Base-by-base conservation (phyloP, 345 rosid genomes). In the Citrus australasica region DNA sequence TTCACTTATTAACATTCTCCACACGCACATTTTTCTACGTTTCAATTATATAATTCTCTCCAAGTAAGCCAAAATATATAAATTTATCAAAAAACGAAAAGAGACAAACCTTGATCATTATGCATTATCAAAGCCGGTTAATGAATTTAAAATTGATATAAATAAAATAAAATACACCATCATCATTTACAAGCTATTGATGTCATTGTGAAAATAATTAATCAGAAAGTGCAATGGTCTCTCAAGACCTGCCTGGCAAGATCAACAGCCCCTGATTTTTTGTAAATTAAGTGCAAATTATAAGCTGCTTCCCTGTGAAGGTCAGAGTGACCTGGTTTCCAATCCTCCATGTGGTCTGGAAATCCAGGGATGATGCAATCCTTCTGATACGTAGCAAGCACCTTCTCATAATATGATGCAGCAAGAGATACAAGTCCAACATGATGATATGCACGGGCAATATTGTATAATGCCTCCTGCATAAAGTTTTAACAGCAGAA, bases 171-270 rank as follows among this genome's bases (percentile, higher is more conserved):
- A 46, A 11, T 46, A 46, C 51, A 13, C 2, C 25, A 25, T 4
- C 10, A 24, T 46, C 16, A 4, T 5, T 46, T 10, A 27, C 73
- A 27, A 69, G 1, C 58, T 9, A 22, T 9, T 38, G 17, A 68
- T 38, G 56, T 7, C 21, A 68, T 22, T 68, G 71, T 38, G 6
- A 38, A 4, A 61, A 48, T 0, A 69, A 24, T 13, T 25, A 78
- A 46, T 85, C 77, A 33, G 76, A 86, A 86, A 75, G 85, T 78
- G 83, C 91, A 93, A 79, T 90, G 87, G 79, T 87, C 89, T 86
- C 78, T 90, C 82, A 93, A 81, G 70, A 91, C 87, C 83, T 92
- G 97, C 82, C 95, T 86, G 0, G 97, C 93, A 32, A 91, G 92
- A 78, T 90, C 95, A 64, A 81, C 22, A 5, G 93, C 91, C 72